Conservation (phyloP, 371 early-diverging fungal genomes). For the Apophysomyces ossiformis region DNA sequence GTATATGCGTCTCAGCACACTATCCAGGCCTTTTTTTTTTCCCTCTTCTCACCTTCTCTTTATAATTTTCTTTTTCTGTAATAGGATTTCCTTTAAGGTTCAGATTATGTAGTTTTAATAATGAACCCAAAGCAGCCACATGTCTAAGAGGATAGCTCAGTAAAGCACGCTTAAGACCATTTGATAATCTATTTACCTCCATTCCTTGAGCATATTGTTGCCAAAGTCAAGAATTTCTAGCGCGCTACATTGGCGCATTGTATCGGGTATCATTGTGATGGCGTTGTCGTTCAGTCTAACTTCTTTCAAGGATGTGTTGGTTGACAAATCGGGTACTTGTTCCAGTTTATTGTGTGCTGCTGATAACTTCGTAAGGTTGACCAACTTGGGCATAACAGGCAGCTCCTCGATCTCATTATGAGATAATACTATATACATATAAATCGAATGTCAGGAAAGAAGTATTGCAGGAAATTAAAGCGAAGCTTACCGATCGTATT, state of each 20-base stretch:
- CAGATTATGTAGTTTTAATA: conserved; percentile 68
- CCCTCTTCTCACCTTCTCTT: conserved; percentile 55
- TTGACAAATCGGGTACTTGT: conserved; percentile 69
- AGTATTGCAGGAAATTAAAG: neutral
- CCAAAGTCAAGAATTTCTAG: conserved; percentile 80
- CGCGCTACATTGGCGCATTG: conserved; percentile 54
- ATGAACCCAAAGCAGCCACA: conserved; percentile 64
- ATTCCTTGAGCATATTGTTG: conserved; percentile 66
- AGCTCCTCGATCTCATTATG: conserved; percentile 74
- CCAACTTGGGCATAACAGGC: conserved; percentile 58
- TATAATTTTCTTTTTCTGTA: conserved; percentile 64
- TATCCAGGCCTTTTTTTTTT: too few relatives aligned
- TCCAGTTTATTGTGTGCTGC: conserved; percentile 76
- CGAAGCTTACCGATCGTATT: conserved; percentile 67
- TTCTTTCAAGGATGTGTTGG: conserved; percentile 67
- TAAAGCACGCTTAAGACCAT: neutral
- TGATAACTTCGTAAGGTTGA: conserved; percentile 74
- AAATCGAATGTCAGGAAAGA: neutral
- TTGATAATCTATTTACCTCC: conserved; percentile 44
- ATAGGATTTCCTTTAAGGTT: conserved; percentile 85
- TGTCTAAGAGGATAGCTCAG: conserved; percentile 35
- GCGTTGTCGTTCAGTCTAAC: conserved; percentile 81
- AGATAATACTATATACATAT: conserved; percentile 63
- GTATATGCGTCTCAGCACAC: neutral
- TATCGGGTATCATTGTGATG: conserved; percentile 67